Base-by-base conservation (phyloP, 805 yeast genomes). In the Zygoascus flipseniorum region DNA sequence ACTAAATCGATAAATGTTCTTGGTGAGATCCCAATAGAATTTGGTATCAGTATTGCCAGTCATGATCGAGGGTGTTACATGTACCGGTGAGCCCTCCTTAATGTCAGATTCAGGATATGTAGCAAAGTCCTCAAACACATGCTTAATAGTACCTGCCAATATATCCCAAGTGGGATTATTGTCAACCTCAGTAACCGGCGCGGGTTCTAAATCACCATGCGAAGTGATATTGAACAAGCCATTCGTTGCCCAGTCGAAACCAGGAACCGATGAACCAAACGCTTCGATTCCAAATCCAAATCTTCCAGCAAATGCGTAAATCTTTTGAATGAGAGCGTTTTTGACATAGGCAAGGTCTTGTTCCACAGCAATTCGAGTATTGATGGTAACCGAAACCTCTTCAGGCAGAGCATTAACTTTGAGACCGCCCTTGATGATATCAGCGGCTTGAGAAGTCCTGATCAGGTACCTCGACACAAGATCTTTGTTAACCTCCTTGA, bases 391-490 rank as follows among this genome's bases (percentile, higher is more conserved):
- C 31, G 69, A 64, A 2, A 78, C 77, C 28, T 72, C 66, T 62
- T 84, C 89, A 3, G 92, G 90, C 42, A 85, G 68, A 0, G 89
- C 86, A 62, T 85, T 85, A 14, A 82, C 74, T 65, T 85, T 85
- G 53, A 80, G 77, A 52, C 90, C 92, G 16, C 89, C 90, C 14
- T 69, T 64, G 52, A 85, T 71, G 23, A 82, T 74, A 60, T 82
- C 87, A 51, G 77, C 72, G 1, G 88, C 83, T 64, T 79, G 83
- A 4, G 85, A 76, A 0, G 89, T 83, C 49, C 73, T 69, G 19
- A 81, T 67, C 47, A 78, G 67, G 26, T 52, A 51, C 41, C 23
- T 31, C 10, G 18, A 11, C 18, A 5, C 42, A 5, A 8, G 8
- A 37, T 37, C 8, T 23, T 23, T 23, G 5, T 37, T 8, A 14